Evolutionary conservation across 139 green algal species (phyloP), one percentile per base, ranked within the genome.

Genomic region (Volvox africanus): DNA sequence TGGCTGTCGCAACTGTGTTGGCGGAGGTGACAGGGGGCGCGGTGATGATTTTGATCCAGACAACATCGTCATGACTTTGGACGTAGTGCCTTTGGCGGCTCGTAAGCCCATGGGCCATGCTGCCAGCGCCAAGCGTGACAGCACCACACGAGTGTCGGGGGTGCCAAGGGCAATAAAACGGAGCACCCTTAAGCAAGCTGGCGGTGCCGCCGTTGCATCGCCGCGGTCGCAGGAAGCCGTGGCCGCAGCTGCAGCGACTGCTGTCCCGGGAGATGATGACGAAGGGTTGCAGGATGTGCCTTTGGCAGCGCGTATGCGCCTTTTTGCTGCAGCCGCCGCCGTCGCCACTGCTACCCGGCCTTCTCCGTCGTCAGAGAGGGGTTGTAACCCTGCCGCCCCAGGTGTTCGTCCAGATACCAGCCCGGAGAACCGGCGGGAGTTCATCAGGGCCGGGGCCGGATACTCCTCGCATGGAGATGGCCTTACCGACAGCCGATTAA

Each of bases 1-100:
- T 73, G 65, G 65, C 65, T 6, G 65, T 28, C 9, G 24, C 24
- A 2, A 28, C 65, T 9, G 24, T 24, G 65, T 73, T 73, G 65
- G 21, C 65, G 16, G 24, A 73, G 65, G 65, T 28, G 16, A 24
- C 11, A 12, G 65, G 65, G 65, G 65, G 5, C 21, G 1, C 71
- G 78, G 91, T 19, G 93, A 93, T 37, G 82, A 75, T 61, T 80
- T 77, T 26, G 80, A 92, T 19, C 85, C 86, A 30, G 88, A 77
- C 44, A 93, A 91, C 55, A 68, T 95, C 1, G 61, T 75, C 24
- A 79, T 91, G 87, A 80, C 87, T 35, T 55, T 91, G 44, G 86
- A 90, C 50, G 82, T 33, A 6, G 37, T 81, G 87, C 76, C 79
- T 18, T 82, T 88, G 65, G 32, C 55, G 37, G 20, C 28, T 22